phyloP scores from a whole-genome alignment of 192 early-diverging fungal species.

The Geranomyces michiganensis region DNA sequence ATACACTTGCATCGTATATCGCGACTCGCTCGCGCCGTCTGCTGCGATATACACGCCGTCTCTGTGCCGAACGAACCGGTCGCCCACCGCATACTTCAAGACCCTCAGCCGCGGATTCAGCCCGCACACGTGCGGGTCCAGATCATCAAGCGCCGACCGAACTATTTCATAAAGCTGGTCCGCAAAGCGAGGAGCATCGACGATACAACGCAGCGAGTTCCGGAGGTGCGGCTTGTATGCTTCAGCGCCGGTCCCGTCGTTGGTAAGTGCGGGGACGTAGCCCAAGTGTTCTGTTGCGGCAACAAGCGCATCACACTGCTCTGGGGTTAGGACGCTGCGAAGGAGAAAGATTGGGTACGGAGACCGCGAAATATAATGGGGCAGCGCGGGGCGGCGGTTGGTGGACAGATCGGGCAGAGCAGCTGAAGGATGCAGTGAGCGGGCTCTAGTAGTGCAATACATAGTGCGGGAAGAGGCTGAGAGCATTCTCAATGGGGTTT shows the following conservation, averaged over 20 bases:
- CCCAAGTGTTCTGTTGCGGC: constrained; percentile 7
- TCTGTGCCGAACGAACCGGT: constrained; percentile 26
- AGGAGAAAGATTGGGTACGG: too few species aligned
- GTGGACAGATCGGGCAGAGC: too few species aligned
- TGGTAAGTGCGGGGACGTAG: constrained; percentile 24
- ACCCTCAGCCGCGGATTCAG: constrained; percentile 36
- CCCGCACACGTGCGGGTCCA: background rate
- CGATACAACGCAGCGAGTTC: constrained; percentile 27
- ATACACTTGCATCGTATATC: constrained; percentile 30
- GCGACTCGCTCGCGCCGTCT: constrained; percentile 19
- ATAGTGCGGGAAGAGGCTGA: too few species aligned
- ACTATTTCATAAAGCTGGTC: constrained; percentile 1
- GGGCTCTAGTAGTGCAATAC: too few species aligned
- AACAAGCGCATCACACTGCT: constrained; percentile 13
- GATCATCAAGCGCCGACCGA: constrained; percentile 5
- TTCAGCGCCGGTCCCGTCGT: constrained; percentile 16
- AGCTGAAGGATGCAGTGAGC: too few species aligned
- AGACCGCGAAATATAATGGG: too few species aligned
- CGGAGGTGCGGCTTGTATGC: constrained; percentile 6
- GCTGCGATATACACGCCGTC: constrained; percentile 23
- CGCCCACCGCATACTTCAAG: constrained; percentile 27
- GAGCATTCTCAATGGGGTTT: too few species aligned
- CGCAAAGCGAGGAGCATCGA: constrained; percentile 29
- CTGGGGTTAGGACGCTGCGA: constrained; percentile 11
- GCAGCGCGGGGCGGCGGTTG: too few species aligned